phyloP scores from a whole-genome alignment of 1,284 basidiomycete species.

The Apiotrichum veenhuisii region DNA sequence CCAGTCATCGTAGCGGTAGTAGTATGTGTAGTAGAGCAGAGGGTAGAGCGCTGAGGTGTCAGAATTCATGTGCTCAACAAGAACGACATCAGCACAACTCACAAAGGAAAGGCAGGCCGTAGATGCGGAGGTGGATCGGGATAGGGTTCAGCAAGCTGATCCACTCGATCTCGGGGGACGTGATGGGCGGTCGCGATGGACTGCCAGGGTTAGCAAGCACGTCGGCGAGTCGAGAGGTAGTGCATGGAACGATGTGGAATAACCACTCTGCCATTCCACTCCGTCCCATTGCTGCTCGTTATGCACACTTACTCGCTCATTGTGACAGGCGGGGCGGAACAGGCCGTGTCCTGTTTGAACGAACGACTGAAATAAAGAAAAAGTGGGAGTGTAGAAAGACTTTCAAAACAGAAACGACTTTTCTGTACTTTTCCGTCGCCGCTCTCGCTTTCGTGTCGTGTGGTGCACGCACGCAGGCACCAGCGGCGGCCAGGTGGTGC shows the following conservation, averaged over 20 bases:
- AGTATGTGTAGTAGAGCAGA: constrained; percentile 85
- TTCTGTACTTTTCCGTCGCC: no score
- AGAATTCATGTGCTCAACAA: background rate
- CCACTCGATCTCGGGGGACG: constrained; percentile 78
- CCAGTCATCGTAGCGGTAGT: constrained; percentile 78
- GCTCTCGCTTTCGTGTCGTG: no score
- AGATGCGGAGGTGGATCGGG: constrained; percentile 73
- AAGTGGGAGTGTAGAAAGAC: background rate
- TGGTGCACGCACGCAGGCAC: no score
- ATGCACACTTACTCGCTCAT: background rate
- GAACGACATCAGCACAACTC: constrained; percentile 45
- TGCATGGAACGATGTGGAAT: background rate
- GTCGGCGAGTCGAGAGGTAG: constrained; percentile 43
- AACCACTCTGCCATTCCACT: no score
- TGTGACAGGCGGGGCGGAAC: background rate
- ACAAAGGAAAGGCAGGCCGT: constrained; percentile 68
- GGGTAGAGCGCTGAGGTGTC: constrained; percentile 65
- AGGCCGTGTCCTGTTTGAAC: background rate
- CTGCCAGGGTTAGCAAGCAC: background rate
- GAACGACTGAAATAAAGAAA: background rate
- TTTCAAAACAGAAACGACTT: no score
- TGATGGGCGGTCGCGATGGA: constrained; percentile 49
- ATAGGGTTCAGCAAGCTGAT: constrained; percentile 76
- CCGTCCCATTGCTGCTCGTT: no score
- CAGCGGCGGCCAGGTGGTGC: no score